These are phyloP conservation scores for Microcos paniculata DNA, from an alignment of 345 rosid species.

Conservation along the genomic window DNA sequence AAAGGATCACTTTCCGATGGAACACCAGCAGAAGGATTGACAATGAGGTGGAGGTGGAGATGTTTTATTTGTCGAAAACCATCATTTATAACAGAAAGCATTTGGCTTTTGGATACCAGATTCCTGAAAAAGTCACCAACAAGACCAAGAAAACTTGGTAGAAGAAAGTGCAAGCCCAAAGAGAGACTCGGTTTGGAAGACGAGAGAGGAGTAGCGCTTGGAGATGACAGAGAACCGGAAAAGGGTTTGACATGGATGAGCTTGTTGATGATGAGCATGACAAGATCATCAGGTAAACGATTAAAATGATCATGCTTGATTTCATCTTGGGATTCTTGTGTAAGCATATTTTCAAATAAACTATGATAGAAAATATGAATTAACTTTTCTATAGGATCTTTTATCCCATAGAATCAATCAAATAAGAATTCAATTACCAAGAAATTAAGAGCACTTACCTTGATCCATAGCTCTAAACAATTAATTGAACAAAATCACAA, in stretches of 20 bases:
- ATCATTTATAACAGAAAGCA: too few relatives aligned
- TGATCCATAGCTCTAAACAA: too few relatives aligned
- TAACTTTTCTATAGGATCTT: too few relatives aligned
- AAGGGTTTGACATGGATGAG: background rate
- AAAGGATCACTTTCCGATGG: background rate
- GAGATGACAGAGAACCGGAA: background rate
- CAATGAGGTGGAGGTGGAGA: background rate
- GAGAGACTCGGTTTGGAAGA: background rate
- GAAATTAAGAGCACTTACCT: too few relatives aligned
- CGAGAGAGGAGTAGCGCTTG: background rate
- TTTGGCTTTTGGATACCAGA: background rate
- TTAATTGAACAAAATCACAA: too few relatives aligned
- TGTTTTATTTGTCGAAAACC: background rate
- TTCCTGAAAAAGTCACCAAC: background rate
- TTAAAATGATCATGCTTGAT: too few relatives aligned
- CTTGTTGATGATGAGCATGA: background rate
- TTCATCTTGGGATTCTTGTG: too few relatives aligned
- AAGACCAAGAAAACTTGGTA: background rate
- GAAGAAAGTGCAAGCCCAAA: background rate
- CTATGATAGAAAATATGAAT: too few relatives aligned
- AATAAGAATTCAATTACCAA: too few relatives aligned
- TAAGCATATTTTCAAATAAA: too few relatives aligned
- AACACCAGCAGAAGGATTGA: background rate
- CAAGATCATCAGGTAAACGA: background rate
- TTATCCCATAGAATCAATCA: too few relatives aligned